Evolutionary conservation across 352 stramenopile genomes (phyloP).

Genomic region (Phytophthora macrochlamydospora): DNA sequence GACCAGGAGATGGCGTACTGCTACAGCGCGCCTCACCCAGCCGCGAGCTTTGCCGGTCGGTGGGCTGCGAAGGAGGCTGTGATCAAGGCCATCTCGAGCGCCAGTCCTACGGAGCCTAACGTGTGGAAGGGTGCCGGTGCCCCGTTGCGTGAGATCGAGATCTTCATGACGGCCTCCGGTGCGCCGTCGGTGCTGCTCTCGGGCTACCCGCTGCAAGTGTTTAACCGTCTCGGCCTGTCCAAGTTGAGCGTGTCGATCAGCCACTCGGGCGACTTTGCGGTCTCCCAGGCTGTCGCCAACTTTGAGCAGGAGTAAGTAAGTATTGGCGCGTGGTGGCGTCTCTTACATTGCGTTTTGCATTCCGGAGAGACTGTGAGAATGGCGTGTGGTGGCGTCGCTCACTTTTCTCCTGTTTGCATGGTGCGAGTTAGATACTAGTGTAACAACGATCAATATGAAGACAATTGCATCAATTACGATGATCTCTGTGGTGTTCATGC

Average conservation of each 20-base stretch:
- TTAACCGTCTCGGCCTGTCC: slow-evolving; percentile 72
- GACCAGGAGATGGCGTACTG: slow-evolving; percentile 88
- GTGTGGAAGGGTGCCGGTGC: slow-evolving; percentile 77
- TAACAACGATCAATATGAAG: slow-evolving; percentile 4
- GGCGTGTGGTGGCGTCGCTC: too few species aligned
- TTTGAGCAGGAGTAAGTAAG: slow-evolving; percentile 43
- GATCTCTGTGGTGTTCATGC: not conserved
- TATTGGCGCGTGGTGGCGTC: slow-evolving; percentile 1
- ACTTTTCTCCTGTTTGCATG: too few species aligned
- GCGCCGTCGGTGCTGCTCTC: slow-evolving; percentile 80
- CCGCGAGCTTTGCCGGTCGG: slow-evolving; percentile 83
- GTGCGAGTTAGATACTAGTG: too few species aligned
- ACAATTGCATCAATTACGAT: slow-evolving; percentile 9
- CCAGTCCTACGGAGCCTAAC: slow-evolving; percentile 63
- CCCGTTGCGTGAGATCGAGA: slow-evolving; percentile 85
- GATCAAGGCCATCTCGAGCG: slow-evolving; percentile 90
- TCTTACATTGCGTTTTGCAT: slow-evolving; percentile 16
- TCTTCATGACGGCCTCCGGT: slow-evolving; percentile 80
- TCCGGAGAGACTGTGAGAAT: too few species aligned
- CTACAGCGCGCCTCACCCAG: slow-evolving; percentile 76
- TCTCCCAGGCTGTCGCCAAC: slow-evolving; percentile 82
- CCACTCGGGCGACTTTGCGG: slow-evolving; percentile 88
- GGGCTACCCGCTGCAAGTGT: slow-evolving; percentile 77
- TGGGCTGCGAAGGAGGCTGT: slow-evolving; percentile 92
- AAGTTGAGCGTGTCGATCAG: slow-evolving; percentile 89